Base-by-base conservation (phyloP, 2,329 filamentous ascomycete species). In the Simplicillium aogashimaense region DNA sequence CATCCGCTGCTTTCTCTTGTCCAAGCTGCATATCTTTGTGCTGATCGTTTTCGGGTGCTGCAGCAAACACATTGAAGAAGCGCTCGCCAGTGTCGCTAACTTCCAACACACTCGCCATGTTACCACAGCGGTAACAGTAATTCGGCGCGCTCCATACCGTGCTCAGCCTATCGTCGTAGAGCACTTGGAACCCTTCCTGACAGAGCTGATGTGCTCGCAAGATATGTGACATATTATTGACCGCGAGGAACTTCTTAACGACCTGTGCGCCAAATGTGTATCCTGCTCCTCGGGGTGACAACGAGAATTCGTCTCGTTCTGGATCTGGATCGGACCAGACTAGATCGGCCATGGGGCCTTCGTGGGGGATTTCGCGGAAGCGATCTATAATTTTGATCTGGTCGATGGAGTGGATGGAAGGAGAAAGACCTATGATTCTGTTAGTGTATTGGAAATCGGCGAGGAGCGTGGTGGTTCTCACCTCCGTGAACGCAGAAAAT, bases 331-430 rank as follows among this genome's bases (percentile, higher is more conserved):
- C 92, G 15, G 88, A 95, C 92, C 92, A 98, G 28, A 98, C 92
- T 5, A 98, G 70, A 61, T 98, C 92, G n/a, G 92, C 92, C 92
- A 98, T 98, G 29, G 92, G 92, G 0, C 92, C 92, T 64, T 98
- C 92, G 65, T 98, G 92, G 5, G 92, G 92, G 44, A 98, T 98
- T 59, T 98, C 92, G 50, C 92, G 82, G 70, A 97, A 98, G 35
- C 92, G 86, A 65, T 98, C 92, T 59, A 98, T 97, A 61, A 98
- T 94, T 64, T 98, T 97, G 66, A 98, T 97, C 65, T 98, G 92
- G 61, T 98, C 92, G 58, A 98, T 95, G 35, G 86, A 94, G 64
- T 98, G 92, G 58, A 98, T 97, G 25, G 84, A 89, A 1, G 86
- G 86, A 1, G 84, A 89, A 15, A 92, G 74, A 16, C 86, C 82